A percentile compares a stretch with the other conserved stretches of the same genome.
Conservation (phyloP, 2,329 filamentous ascomycete genomes). For the Penicillium sp. region DNA sequence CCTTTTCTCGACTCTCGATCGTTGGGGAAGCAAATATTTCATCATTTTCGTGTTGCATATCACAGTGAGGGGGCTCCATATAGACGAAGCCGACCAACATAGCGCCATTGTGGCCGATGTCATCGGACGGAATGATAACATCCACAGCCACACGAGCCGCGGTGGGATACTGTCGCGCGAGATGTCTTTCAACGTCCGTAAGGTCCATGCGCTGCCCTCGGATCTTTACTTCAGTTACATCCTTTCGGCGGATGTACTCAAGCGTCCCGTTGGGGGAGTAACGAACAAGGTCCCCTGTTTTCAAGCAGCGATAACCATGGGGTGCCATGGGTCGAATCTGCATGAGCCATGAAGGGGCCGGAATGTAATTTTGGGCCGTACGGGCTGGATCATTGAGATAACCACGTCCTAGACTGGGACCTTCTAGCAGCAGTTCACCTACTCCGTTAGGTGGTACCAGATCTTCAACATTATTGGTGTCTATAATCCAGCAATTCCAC, state of each 20-base stretch:
- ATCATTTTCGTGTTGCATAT: background rate
- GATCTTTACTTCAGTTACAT: constrained; percentile 33
- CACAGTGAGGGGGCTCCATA: background rate
- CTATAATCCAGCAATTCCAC: background rate
- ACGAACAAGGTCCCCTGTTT: background rate
- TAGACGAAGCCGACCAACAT: background rate
- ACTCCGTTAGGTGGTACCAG: background rate
- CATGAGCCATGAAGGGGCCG: background rate
- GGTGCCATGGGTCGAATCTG: background rate
- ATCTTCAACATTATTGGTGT: background rate
- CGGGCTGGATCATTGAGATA: background rate
- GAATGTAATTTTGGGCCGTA: background rate
- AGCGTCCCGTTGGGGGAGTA: constrained; percentile 30
- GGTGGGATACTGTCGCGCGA: background rate
- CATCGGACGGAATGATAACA: background rate
- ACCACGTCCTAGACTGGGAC: background rate
- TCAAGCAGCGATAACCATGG: background rate
- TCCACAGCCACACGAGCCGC: background rate
- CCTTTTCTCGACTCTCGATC: background rate
- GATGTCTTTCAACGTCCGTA: constrained; percentile 28
- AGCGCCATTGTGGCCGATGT: background rate
- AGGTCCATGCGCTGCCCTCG: constrained; percentile 37
- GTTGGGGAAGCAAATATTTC: background rate
- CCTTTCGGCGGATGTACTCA: constrained; percentile 33
- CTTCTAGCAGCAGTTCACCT: background rate